Percentiles rank a stretch among this genome's conserved stretches.
phyloP scores from a whole-genome alignment of 169 alveolate genomes.

The Eimeria tenella region DNA sequence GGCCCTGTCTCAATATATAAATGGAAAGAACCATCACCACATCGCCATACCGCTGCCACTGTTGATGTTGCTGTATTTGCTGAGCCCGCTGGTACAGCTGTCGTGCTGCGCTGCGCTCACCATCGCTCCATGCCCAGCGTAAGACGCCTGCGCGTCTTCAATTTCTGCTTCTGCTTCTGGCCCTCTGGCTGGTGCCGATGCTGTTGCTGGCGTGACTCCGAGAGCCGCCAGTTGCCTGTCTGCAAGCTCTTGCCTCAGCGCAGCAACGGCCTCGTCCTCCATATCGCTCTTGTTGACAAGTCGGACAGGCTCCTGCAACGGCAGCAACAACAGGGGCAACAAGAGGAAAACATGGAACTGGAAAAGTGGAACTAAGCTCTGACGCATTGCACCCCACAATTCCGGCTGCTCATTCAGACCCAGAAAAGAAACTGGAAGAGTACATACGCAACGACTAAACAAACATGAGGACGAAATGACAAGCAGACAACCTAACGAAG shows the following conservation, averaged over 20 bases:
- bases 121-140: constrained; percentile 38
- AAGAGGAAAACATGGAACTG: background rate
- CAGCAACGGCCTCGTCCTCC: background rate
- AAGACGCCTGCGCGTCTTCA: background rate
- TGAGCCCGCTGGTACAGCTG: background rate
- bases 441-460: no score
- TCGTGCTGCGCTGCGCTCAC: background rate
- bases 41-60: no score
- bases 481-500: no score
- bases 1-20: no score
- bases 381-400: no score
- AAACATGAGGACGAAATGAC: no score
- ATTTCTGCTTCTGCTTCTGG: background rate
- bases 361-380: no score
- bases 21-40: no score
- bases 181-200: background rate
- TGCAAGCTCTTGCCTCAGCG: constrained; percentile 44
- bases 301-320: constrained; percentile 36
- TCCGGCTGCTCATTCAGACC: no score
- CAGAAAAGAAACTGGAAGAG: no score
- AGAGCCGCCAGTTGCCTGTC: constrained; percentile 58
- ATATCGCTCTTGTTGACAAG: background rate
- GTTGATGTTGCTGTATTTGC: background rate
- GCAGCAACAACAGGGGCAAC: background rate
- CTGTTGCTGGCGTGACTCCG: constrained; percentile 3